These are phyloP conservation scores for Nigrospora sphaerica DNA, from an alignment of 2,329 filamentous ascomycete species.

Conservation along the genomic window DNA sequence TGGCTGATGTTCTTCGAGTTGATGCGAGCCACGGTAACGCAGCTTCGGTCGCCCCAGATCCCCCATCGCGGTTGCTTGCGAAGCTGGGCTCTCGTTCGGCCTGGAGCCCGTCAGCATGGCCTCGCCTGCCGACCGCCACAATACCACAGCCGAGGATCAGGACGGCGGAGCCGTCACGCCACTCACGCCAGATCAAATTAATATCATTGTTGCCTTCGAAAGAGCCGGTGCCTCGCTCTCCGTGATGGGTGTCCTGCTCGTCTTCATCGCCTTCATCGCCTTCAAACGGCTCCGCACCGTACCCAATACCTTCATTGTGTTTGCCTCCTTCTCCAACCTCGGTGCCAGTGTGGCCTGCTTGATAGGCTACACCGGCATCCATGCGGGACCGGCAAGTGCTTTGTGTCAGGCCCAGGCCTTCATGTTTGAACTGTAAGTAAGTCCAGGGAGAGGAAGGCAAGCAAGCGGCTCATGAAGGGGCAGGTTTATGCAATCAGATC, in stretches of 20 bases:
- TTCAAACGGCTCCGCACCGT: conserved; percentile 49
- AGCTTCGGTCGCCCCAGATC: no score
- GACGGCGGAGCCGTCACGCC: neutral
- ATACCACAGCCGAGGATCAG: conserved; percentile 2
- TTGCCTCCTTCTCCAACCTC: conserved; percentile 52
- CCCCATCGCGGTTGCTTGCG: no score
- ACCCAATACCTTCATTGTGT: conserved; percentile 55
- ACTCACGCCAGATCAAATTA: conserved; percentile 23
- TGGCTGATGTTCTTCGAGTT: no score
- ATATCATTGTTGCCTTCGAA: conserved; percentile 40
- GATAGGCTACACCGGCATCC: conserved; percentile 61
- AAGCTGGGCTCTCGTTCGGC: no score
- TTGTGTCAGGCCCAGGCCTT: conserved; percentile 58
- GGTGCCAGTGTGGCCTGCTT: conserved; percentile 59
- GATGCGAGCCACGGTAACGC: no score
- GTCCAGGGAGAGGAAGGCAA: neutral
- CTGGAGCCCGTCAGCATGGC: no score
- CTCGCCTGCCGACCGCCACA: neutral
- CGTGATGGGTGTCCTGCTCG: conserved; percentile 39
- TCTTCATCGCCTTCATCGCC: conserved; percentile 43
- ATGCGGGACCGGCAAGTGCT: conserved; percentile 40
- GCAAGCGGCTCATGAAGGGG: conserved; percentile 3
- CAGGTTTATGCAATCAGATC: conserved; percentile 73
- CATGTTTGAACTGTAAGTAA: conserved; percentile 58
- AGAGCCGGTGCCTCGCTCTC: conserved; percentile 47